Conservation (phyloP, 1,284 basidiomycete species). For the Leccinum angustisporum region DNA sequence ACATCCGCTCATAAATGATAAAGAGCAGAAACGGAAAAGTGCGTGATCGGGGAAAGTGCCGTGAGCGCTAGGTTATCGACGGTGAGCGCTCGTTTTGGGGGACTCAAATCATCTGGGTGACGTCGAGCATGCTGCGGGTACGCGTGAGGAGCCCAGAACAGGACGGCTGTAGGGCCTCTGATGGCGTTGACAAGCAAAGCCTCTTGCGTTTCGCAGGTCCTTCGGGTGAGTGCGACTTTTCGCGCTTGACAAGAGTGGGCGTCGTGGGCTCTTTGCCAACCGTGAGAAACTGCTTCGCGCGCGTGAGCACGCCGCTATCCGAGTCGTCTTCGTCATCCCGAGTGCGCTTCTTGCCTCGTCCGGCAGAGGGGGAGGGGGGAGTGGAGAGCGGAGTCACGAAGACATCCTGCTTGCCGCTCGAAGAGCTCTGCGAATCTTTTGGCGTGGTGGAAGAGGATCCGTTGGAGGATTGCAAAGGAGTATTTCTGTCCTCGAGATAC, state of each 20-base stretch:
- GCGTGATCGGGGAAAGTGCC: neutral
- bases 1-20: constrained; percentile 1
- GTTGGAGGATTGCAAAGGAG: neutral
- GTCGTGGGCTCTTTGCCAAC: constrained; percentile 1
- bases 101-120: neutral
- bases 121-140: constrained; percentile 7
- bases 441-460: neutral
- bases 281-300: neutral
- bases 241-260: constrained; percentile 1
- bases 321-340: constrained; percentile 7
- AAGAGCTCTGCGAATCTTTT: neutral
- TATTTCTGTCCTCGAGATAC: neutral
- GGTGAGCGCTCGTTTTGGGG: no score
- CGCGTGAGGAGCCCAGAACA: constrained; percentile 1
- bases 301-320: neutral
- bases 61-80: no score
- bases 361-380: constrained; percentile 10
- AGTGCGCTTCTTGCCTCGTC: constrained; percentile 20
- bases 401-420: neutral
- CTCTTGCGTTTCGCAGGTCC: constrained; percentile 20
- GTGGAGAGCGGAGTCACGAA: neutral
- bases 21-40: neutral
- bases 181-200: constrained; percentile 4
- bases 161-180: neutral
- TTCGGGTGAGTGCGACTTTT: constrained; percentile 2